phyloP scores from a whole-genome alignment of 352 stramenopile genomes.

The Globisporangium apiculatum region DNA sequence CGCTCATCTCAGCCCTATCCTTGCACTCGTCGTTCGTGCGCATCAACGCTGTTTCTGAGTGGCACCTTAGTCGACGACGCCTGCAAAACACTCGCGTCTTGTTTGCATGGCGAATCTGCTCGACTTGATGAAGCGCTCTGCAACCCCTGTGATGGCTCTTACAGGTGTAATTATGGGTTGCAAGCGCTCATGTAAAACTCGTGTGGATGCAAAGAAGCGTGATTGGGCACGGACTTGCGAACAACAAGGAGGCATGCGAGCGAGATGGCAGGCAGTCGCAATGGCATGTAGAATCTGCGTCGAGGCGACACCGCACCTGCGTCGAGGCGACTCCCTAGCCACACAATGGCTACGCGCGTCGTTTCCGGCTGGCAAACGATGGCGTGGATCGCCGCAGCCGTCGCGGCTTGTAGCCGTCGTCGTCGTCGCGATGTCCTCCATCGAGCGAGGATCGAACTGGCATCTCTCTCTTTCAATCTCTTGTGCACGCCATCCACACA shows the following conservation, averaged over 20 bases:
- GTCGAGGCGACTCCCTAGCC: too few relatives aligned
- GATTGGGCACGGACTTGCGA: too few relatives aligned
- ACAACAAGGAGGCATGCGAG: too few relatives aligned
- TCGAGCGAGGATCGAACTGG: not conserved
- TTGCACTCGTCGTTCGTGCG: too few relatives aligned
- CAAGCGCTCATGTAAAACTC: not conserved
- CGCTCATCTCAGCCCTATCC: too few relatives aligned
- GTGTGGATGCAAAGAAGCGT: not conserved
- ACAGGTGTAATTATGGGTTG: slow-evolving; percentile 1
- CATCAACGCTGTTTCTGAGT: too few relatives aligned
- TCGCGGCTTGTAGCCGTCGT: not conserved
- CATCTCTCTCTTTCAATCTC: not conserved
- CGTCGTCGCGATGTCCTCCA: not conserved
- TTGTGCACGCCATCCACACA: not conserved
- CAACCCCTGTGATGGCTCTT: not conserved
- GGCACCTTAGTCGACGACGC: not conserved
- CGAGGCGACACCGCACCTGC: too few relatives aligned
- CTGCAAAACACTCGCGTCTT: not conserved
- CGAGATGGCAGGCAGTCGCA: too few relatives aligned
- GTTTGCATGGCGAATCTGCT: not conserved
- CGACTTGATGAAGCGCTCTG: not conserved
- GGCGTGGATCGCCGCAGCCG: not conserved
- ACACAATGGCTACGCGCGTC: too few relatives aligned
- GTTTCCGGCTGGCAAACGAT: too few relatives aligned
- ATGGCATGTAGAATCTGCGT: too few relatives aligned